Conservation (phyloP, 2,329 filamentous ascomycete species). For the Diplodia mutila region DNA sequence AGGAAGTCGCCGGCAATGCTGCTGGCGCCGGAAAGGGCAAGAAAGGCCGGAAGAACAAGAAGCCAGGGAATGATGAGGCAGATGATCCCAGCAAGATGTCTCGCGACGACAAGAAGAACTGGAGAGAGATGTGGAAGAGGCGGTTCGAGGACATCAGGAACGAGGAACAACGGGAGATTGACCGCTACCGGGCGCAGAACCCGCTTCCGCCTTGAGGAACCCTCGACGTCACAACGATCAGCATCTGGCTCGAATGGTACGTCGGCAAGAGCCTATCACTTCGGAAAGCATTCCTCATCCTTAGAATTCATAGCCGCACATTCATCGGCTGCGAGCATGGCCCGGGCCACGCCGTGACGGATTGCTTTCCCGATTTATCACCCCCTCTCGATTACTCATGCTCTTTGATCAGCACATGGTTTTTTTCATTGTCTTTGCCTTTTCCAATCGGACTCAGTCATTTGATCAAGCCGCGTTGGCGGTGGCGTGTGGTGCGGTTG, state of each 20-base stretch:
- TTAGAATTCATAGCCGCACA: conserved; percentile 9
- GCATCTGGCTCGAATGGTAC: conserved; percentile 1
- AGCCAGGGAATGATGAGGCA: conserved; percentile 33
- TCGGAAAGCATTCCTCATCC: conserved; percentile 12
- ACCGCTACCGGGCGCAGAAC: conserved; percentile 12
- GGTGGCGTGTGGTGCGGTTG: background rate
- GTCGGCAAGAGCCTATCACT: conserved; percentile 20
- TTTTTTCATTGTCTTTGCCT: background rate
- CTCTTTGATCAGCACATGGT: background rate
- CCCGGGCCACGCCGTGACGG: conserved; percentile 1
- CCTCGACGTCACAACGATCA: background rate
- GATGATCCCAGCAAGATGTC: conserved; percentile 40
- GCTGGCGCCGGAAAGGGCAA: conserved; percentile 20
- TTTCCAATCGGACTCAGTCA: background rate
- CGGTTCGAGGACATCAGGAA: conserved; percentile 42
- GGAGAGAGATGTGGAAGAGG: conserved; percentile 40
- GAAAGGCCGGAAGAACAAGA: conserved; percentile 37
- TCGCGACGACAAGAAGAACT: conserved; percentile 42
- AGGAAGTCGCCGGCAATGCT: conserved; percentile 52
- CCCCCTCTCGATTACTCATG: conserved; percentile 2
- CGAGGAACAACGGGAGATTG: conserved; percentile 32
- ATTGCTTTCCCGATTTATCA: conserved; percentile 10
- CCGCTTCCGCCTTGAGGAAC: background rate
- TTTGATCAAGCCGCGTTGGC: background rate
- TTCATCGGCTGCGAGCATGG: conserved; percentile 14